These are phyloP conservation scores for Aechmea fasciata DNA, from an alignment of 176 grass and related monocot genomes.

Conservation along the genomic window DNA sequence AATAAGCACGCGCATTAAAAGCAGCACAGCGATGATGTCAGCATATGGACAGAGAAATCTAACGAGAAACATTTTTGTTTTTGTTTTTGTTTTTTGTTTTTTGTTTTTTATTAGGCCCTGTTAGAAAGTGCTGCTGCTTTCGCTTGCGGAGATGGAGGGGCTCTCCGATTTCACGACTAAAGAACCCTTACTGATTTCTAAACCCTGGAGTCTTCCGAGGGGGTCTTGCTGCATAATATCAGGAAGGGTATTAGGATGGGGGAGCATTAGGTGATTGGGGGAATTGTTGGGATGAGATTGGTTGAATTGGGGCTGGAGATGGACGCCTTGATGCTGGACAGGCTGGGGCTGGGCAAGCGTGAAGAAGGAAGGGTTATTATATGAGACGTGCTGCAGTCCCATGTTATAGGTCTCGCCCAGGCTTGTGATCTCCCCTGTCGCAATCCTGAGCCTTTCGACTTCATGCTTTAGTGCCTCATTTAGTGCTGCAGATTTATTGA, in stretches of 20 bases:
- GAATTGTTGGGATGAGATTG: constrained; percentile 42
- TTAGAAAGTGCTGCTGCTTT: constrained; percentile 88
- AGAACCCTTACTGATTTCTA: constrained; percentile 74
- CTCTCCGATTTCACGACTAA: constrained; percentile 73
- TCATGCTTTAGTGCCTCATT: constrained; percentile 94
- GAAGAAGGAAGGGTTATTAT: constrained; percentile 67
- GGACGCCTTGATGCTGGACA: constrained; percentile 36
- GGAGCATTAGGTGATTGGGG: constrained; percentile 46
- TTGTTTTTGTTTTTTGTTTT: neutral
- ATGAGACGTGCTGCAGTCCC: constrained; percentile 64
- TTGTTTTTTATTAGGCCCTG: constrained; percentile 33
- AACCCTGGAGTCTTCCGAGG: constrained; percentile 55
- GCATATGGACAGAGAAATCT: constrained; percentile 71
- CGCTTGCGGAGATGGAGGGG: constrained; percentile 68
- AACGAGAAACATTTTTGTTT: constrained; percentile 12
- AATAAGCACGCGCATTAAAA: constrained; percentile 36
- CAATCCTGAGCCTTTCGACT: constrained; percentile 85
- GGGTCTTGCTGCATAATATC: constrained; percentile 83
- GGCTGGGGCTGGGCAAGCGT: constrained; percentile 38
- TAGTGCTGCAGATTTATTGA: constrained; percentile 53
- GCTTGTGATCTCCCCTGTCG: constrained; percentile 74
- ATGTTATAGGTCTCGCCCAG: constrained; percentile 50
- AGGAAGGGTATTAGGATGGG: constrained; percentile 43
- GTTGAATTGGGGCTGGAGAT: constrained; percentile 48
- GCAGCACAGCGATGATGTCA: constrained; percentile 47